phyloP scores from a whole-genome alignment of 495 filamentous ascomycete genomes.

The Hypoxylon fuscum region DNA sequence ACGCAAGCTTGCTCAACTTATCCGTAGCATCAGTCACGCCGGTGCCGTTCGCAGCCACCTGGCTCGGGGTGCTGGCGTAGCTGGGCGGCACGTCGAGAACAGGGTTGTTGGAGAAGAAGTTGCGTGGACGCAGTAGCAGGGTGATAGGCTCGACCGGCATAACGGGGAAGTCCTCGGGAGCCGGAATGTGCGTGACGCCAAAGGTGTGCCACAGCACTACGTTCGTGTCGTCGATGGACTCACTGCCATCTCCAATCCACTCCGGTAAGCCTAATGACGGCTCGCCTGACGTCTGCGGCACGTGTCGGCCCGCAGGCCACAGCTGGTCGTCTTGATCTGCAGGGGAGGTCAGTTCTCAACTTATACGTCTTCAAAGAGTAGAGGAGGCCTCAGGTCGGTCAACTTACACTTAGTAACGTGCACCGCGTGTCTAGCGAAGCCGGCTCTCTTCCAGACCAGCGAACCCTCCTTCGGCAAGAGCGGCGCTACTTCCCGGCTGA shows the following conservation, averaged over 20 bases:
- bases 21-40: constrained; percentile 58
- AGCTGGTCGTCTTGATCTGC: constrained; percentile 85
- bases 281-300: constrained; percentile 90
- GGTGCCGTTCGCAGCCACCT: constrained; percentile 62
- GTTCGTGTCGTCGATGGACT: constrained; percentile 83
- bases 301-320: constrained; percentile 91
- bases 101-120: constrained; percentile 90
- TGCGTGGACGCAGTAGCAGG: constrained; percentile 79
- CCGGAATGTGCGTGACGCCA: constrained; percentile 89
- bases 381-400: background rate
- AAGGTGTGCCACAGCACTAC: constrained; percentile 98
- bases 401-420: constrained; percentile 91
- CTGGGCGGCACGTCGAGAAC: constrained; percentile 87
- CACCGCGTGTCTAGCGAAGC: constrained; percentile 89
- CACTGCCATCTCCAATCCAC: constrained; percentile 82
- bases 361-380: no score
- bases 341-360: constrained; percentile 3
- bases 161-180: constrained; percentile 92
- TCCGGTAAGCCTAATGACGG: constrained; percentile 79
- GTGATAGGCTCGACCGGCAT: constrained; percentile 96
- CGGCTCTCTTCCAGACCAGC: constrained; percentile 92
- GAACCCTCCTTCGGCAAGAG: constrained; percentile 86
- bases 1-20: constrained; percentile 56
- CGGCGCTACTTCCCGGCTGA: constrained; percentile 81
- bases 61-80: constrained; percentile 76